Percentiles rank a stretch among this genome's conserved stretches.
These are phyloP conservation scores for Symbiodinium natans DNA, from an alignment of 73 alveolate species.

Conservation along the genomic window DNA sequence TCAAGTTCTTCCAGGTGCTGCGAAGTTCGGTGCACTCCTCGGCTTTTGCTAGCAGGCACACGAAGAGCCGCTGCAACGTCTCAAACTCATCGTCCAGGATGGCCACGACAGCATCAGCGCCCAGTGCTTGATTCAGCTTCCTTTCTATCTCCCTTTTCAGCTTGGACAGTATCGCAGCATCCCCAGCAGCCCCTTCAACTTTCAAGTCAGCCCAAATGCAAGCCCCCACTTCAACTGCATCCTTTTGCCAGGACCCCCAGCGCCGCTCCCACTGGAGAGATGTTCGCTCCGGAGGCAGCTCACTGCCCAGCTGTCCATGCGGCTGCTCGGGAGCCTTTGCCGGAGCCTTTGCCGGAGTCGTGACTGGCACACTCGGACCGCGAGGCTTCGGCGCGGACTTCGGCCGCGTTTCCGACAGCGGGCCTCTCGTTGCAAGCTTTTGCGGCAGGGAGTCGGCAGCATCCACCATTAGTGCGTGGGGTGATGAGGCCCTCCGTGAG, in stretches of 20 bases:
- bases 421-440: not conserved
- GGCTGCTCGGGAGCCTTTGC: not conserved
- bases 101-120: slow-evolving; percentile 38
- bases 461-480: not conserved
- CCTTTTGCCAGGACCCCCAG: slow-evolving; percentile 20
- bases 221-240: slow-evolving; percentile 18
- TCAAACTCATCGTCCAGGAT: slow-evolving; percentile 29
- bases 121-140: not conserved
- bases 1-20: not conserved
- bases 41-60: slow-evolving; percentile 19
- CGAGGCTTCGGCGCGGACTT: not conserved
- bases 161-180: not conserved
- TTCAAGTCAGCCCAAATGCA: slow-evolving; percentile 64
- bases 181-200: not conserved
- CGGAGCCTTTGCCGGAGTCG: not conserved
- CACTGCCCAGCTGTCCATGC: not conserved
- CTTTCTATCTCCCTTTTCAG: not conserved
- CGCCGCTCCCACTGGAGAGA: slow-evolving; percentile 14
- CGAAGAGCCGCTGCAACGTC: slow-evolving; percentile 16
- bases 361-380: not conserved
- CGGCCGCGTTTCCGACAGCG: not conserved
- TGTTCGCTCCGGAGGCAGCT: not conserved
- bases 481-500: not conserved
- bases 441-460: not conserved
- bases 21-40: slow-evolving; percentile 28